Percentiles rank a stretch among this genome's conserved stretches.
Evolutionary conservation across 208 protist species (phyloP).

Genomic region (Strigomonas galati): DNA sequence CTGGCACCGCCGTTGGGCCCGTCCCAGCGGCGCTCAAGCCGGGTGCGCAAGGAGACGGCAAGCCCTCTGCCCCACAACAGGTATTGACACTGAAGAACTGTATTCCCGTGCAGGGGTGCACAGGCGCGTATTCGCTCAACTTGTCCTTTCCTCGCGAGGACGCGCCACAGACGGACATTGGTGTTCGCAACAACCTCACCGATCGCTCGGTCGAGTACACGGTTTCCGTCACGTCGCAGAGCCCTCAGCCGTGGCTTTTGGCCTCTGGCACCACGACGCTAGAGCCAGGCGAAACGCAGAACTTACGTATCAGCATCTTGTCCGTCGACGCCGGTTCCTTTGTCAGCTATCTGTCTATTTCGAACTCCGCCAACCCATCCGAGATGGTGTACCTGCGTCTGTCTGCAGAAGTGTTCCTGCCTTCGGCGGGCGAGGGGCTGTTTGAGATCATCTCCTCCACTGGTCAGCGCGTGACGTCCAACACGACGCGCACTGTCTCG

Average conservation of each 20-base stretch:
- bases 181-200: slow-evolving; percentile 55
- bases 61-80: slow-evolving; percentile 15
- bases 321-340: slow-evolving; percentile 82
- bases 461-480: slow-evolving; percentile 40
- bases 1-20: not conserved
- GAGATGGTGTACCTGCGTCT: slow-evolving; percentile 78
- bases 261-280: slow-evolving; percentile 39
- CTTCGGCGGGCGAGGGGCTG: slow-evolving; percentile 60
- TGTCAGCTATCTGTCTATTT: slow-evolving; percentile 67
- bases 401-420: slow-evolving; percentile 71
- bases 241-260: slow-evolving; percentile 75
- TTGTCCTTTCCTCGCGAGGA: slow-evolving; percentile 71
- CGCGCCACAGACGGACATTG: slow-evolving; percentile 58
- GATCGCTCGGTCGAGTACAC: slow-evolving; percentile 60
- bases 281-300: slow-evolving; percentile 59
- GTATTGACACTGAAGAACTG: slow-evolving; percentile 70
- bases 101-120: slow-evolving; percentile 33
- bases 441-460: slow-evolving; percentile 74
- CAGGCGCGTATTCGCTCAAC: slow-evolving; percentile 50
- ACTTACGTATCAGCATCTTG: slow-evolving; percentile 64
- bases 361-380: slow-evolving; percentile 44
- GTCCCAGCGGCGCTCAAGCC: not conserved
- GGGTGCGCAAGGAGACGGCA: not conserved
- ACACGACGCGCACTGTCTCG: slow-evolving; percentile 34
- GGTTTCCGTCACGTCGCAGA: slow-evolving; percentile 68